Conservation (phyloP, 2,329 filamentous ascomycete species). For the Didymella keratinophila region DNA sequence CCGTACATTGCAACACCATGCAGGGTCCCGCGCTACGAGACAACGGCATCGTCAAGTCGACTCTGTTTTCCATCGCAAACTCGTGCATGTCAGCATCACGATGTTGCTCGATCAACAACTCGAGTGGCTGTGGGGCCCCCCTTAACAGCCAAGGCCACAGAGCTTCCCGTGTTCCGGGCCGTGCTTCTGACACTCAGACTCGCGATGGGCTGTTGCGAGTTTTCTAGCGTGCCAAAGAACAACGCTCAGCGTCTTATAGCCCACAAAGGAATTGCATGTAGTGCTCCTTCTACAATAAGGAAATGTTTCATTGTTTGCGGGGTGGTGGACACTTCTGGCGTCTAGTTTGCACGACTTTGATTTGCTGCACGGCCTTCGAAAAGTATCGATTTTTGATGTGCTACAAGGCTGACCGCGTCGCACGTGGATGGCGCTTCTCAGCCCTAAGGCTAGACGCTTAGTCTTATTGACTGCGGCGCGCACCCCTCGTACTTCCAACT, state of each 20-base stretch:
- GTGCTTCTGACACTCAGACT: conserved; percentile 20
- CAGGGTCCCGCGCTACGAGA: conserved; percentile 17
- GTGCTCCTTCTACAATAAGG: conserved; percentile 6
- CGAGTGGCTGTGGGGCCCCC: conserved; percentile 18
- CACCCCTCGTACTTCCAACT: conserved; percentile 13
- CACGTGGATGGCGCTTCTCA: conserved; percentile 22
- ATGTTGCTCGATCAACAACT: conserved; percentile 3
- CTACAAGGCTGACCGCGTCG: conserved; percentile 24
- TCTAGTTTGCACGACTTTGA: conserved; percentile 4
- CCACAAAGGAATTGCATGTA: conserved; percentile 3
- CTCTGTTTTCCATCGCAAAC: neutral
- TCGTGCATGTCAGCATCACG: neutral
- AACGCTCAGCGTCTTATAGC: conserved; percentile 14
- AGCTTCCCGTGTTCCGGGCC: conserved; percentile 19
- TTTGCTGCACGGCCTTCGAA: conserved; percentile 11
- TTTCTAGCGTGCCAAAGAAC: conserved; percentile 14
- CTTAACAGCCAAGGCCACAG: conserved; percentile 18
- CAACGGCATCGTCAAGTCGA: neutral
- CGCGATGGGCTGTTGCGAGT: conserved; percentile 13
- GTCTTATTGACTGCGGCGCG: conserved; percentile 19
- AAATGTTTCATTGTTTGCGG: conserved; percentile 10
- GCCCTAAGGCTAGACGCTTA: conserved; percentile 24
- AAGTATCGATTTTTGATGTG: conserved; percentile 20
- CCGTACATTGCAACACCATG: conserved; percentile 5
- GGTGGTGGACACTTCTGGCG: conserved; percentile 13